These are phyloP conservation scores for Cladosporium halotolerans DNA, from an alignment of 2,329 filamentous ascomycete species.

Conservation along the genomic window DNA sequence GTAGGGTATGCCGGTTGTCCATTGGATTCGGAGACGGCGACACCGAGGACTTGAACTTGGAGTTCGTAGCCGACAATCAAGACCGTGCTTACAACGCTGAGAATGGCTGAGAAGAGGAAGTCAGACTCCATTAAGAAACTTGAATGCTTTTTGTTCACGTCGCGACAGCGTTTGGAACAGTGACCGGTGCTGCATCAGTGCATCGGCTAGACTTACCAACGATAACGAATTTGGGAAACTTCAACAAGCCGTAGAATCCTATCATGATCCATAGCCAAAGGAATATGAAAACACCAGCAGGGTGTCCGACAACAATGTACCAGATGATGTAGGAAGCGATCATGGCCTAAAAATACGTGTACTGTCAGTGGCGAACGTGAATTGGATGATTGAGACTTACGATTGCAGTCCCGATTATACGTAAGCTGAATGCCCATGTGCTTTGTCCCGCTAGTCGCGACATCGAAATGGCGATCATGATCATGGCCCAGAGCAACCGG, in stretches of 20 bases:
- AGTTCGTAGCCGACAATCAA: constrained; percentile 52
- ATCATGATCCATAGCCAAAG: constrained; percentile 61
- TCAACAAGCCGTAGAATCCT: constrained; percentile 62
- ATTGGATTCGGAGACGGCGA: constrained; percentile 47
- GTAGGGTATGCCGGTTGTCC: constrained; percentile 65
- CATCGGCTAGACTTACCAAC: constrained; percentile 33
- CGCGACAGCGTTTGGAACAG: no score
- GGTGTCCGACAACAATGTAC: constrained; percentile 65
- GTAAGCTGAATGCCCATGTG: constrained; percentile 60
- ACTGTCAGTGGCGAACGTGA: not conserved
- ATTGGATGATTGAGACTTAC: not conserved
- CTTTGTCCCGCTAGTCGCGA: constrained; percentile 62
- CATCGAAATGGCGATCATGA: constrained; percentile 66
- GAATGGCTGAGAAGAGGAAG: constrained; percentile 34
- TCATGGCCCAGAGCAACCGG: constrained; percentile 69
- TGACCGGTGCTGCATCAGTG: no score
- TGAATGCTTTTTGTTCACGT: no score
- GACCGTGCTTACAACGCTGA: constrained; percentile 53
- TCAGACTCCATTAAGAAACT: no score
- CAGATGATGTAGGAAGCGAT: constrained; percentile 59
- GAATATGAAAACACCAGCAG: constrained; percentile 60
- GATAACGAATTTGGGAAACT: constrained; percentile 58
- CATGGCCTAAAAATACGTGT: constrained; percentile 51
- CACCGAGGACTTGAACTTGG: constrained; percentile 60
- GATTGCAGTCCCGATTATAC: constrained; percentile 57